Base-by-base conservation (phyloP, 768 basidiomycete genomes). In the Serendipita indica region DNA sequence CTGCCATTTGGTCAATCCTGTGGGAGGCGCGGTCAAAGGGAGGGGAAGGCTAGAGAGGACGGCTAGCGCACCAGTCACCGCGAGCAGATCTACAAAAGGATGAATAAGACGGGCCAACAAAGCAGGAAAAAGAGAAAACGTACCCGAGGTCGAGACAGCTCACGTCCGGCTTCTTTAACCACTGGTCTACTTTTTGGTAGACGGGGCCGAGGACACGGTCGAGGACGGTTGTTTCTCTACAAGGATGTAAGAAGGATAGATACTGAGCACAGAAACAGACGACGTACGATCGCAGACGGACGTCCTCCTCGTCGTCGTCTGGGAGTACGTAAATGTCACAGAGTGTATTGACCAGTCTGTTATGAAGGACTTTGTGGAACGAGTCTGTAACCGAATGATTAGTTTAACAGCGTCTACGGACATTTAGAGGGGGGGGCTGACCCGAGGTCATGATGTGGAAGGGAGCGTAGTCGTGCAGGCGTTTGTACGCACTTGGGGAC, bases 251-350 rank as follows among this genome's bases (percentile, higher is more conserved):
- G 16, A n/a, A 7, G 7, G 41, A 43, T 7, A 1, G 41, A 2
- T n/a, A 25, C 7, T 1, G 27, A n/a, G 41, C 18, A 43, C n/a
- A n/a, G 16, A n/a, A 43, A 43, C n/a, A 25, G 41, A 43, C 5
- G 41, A 43, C 41, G 41, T 43, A 43, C 41, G 41, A n/a, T n/a
- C 27, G 41, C 27, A 43, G 41, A 7, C 41, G 41, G 5, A 25
- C 41, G 49, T 54, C 10, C 30, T 54, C 30, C 22, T 54, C 49
- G 7, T 54, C 49, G 22, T 54, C 49, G n/a, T 54, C 49, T 14
- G 49, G 49, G 16, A 54, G 30, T 16, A 54, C 16, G 30, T 54
- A 54, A 32, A 54, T 32, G 49, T 54, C 49, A 7, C 20, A 54
- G 20, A 54, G 49, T 28, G 49, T 18, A n/a, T 54, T 54, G 22